Conservation (phyloP, 129 eudicot species). For the Sambucus nigra region DNA sequence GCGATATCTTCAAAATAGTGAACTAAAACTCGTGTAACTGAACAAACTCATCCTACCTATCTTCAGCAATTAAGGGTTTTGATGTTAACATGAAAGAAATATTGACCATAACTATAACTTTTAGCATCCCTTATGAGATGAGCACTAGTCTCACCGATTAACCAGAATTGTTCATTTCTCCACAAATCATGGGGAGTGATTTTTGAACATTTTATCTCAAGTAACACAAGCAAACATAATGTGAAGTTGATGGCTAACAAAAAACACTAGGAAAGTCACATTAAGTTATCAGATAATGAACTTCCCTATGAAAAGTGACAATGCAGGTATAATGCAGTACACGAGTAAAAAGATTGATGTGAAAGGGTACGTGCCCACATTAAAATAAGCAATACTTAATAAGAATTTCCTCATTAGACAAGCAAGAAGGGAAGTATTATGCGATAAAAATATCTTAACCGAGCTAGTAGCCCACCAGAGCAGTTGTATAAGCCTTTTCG, state of each 20-base stretch:
- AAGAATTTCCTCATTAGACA: slow-evolving; percentile 49
- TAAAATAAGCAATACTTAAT: slow-evolving; percentile 50
- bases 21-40: slow-evolving; percentile 43
- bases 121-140: slow-evolving; percentile 51
- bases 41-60: slow-evolving; percentile 43
- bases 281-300: slow-evolving; percentile 50
- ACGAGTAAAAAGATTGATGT: slow-evolving; percentile 46
- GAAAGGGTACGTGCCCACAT: slow-evolving; percentile 60
- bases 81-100: slow-evolving; percentile 54
- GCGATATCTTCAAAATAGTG: slow-evolving; percentile 35
- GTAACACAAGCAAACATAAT: slow-evolving; percentile 41
- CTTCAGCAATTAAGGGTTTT: slow-evolving; percentile 41
- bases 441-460: slow-evolving; percentile 48
- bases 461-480: slow-evolving; percentile 62
- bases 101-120: slow-evolving; percentile 46
- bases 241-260: slow-evolving; percentile 33
- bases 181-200: slow-evolving; percentile 67
- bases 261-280: slow-evolving; percentile 33
- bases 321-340: slow-evolving; percentile 42
- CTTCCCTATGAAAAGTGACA: slow-evolving; percentile 46
- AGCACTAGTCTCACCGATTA: slow-evolving; percentile 60
- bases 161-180: slow-evolving; percentile 66
- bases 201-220: slow-evolving; percentile 50
- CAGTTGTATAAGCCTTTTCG: slow-evolving; percentile 50
- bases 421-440: slow-evolving; percentile 46